A percentile compares a stretch with the other conserved stretches of the same genome.
Evolutionary conservation across 441 rosid species (phyloP).

Genomic region (Gossypium laxum): DNA sequence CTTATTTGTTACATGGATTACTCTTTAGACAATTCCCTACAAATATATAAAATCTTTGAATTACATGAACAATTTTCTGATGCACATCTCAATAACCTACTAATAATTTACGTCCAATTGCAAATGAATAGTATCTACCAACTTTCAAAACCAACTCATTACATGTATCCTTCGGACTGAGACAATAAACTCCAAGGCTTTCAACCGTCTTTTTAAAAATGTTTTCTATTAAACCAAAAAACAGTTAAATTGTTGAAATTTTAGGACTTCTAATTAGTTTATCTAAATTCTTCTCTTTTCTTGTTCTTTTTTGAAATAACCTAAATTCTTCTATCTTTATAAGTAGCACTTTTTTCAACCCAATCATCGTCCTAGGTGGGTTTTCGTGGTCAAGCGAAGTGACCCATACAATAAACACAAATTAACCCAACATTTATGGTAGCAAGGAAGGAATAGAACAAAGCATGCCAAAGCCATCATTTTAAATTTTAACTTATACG

Average conservation of each 20-base stretch:
- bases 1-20: too few relatives aligned
- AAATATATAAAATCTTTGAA: too few relatives aligned
- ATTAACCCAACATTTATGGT: not conserved
- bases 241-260: not conserved
- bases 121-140: too few relatives aligned
- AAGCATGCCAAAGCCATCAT: not conserved
- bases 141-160: too few relatives aligned
- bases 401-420: not conserved
- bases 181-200: not conserved
- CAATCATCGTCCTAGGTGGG: not conserved
- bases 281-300: too few relatives aligned
- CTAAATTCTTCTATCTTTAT: not conserved
- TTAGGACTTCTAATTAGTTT: not conserved
- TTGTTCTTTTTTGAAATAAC: not conserved
- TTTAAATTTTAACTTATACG: slow-evolving; percentile 13
- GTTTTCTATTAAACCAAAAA: not conserved
- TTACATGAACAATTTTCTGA: too few relatives aligned
- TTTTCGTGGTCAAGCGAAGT: not conserved
- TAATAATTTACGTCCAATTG: too few relatives aligned
- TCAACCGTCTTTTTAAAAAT: not conserved
- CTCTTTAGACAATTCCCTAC: too few relatives aligned
- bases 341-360: not conserved
- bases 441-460: not conserved
- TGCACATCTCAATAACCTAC: too few relatives aligned
- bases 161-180: not conserved